Percentiles rank a stretch among this genome's conserved stretches.
Evolutionary conservation across 2,329 filamentous ascomycete species (phyloP).

Genomic region (Colletotrichum sp.): DNA sequence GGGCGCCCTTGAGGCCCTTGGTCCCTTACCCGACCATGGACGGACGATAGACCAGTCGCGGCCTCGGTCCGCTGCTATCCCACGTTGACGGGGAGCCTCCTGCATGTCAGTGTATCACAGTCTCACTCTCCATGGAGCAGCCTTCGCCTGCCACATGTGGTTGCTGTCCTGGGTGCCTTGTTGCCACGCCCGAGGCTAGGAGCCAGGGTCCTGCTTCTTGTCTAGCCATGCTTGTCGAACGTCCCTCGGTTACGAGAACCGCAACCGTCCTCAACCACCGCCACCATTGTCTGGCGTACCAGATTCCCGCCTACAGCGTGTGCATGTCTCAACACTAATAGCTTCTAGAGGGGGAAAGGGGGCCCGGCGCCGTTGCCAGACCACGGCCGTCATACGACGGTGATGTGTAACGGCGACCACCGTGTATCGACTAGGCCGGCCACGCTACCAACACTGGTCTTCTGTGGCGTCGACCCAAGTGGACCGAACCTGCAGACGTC

Average conservation of each 20-base stretch:
- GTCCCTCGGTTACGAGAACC: not conserved
- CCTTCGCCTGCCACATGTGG: constrained; percentile 3
- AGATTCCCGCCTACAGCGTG: not conserved
- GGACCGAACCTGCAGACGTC: not conserved
- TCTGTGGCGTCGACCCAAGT: constrained; percentile 13
- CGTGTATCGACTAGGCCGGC: not conserved
- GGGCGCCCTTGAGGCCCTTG: not conserved
- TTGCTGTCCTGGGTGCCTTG: not conserved
- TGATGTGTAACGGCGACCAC: not conserved
- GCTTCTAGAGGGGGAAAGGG: not conserved
- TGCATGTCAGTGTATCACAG: constrained; percentile 16
- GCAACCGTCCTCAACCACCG: not conserved
- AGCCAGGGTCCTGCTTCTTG: not conserved
- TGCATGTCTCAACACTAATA: not conserved
- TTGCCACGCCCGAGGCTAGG: not conserved
- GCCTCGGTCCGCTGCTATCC: constrained; percentile 6
- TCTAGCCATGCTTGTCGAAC: not conserved
- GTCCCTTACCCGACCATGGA: not conserved
- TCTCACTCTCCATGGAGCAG: not conserved
- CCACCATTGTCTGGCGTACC: not conserved
- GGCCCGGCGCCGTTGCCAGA: not conserved
- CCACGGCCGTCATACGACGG: not conserved
- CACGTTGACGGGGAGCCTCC: constrained; percentile 7
- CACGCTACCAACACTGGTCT: constrained; percentile 5
- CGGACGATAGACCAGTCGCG: not conserved